Conservation (phyloP, 345 rosid species). For the Kandelia obovata region DNA sequence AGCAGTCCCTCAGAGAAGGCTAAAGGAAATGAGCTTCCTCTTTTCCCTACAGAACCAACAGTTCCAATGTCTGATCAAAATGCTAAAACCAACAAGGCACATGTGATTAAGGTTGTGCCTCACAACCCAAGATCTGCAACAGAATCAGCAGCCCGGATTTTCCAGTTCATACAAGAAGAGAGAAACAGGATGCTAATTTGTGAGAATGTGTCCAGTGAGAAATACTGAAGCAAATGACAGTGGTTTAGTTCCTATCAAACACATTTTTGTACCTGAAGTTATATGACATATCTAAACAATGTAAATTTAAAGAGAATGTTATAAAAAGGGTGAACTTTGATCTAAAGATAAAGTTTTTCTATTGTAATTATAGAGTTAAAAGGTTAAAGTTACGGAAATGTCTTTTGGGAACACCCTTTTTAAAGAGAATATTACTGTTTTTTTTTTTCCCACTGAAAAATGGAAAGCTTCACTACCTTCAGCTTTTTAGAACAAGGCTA, state of each 20-base stretch:
- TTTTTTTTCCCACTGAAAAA: too few species aligned
- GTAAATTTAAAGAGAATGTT: slow-evolving; percentile 4
- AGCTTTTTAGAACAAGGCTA: too few species aligned
- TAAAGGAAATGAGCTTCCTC: slow-evolving; percentile 47
- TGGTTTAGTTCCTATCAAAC: not conserved
- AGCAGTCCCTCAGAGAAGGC: slow-evolving; percentile 52
- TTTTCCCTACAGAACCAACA: slow-evolving; percentile 39
- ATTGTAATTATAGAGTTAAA: too few species aligned
- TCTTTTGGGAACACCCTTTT: too few species aligned
- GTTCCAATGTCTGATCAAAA: slow-evolving; percentile 24
- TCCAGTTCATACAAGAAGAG: slow-evolving; percentile 29
- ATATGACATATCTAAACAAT: not conserved
- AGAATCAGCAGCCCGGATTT: slow-evolving; percentile 34
- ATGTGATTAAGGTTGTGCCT: slow-evolving; percentile 28
- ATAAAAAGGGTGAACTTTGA: slow-evolving; percentile 35
- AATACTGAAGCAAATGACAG: too few species aligned
- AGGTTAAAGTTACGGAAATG: too few species aligned
- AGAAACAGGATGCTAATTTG: slow-evolving; percentile 14
- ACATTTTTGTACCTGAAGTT: not conserved
- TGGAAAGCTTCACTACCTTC: too few species aligned
- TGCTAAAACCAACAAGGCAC: slow-evolving; percentile 8
- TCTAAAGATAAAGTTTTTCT: too few species aligned
- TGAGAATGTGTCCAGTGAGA: not conserved
- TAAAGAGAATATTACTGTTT: too few species aligned
- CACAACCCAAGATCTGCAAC: slow-evolving; percentile 30